These are phyloP conservation scores for Solanum habrochaites DNA, from an alignment of 257 asterid genomes.

Conservation along the genomic window DNA sequence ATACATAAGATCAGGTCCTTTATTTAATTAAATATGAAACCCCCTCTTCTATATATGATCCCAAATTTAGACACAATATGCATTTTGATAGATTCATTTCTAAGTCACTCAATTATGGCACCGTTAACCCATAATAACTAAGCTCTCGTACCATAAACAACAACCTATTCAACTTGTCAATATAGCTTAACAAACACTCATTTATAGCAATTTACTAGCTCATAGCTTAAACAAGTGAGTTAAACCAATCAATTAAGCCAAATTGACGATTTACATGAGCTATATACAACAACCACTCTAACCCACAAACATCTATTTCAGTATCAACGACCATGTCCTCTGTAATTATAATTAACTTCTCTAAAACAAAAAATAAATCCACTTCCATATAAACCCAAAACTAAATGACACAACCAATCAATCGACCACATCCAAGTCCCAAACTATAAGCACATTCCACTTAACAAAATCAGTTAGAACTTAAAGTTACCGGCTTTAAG, in stretches of 20 bases:
- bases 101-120: not conserved
- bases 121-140: not conserved
- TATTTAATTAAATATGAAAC: not conserved
- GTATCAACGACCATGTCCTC: not conserved
- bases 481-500: slow-evolving; percentile 36
- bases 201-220: not conserved
- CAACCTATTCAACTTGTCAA: not conserved
- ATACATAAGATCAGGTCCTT: not conserved
- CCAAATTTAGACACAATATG: not conserved
- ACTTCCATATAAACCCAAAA: not conserved
- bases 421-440: not conserved
- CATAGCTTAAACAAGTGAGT: not conserved
- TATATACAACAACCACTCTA: not conserved
- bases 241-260: not conserved
- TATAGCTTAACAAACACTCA: not conserved
- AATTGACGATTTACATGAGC: not conserved
- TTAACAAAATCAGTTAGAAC: not conserved
- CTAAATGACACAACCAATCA: not conserved
- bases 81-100: not conserved
- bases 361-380: not conserved
- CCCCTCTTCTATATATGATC: not conserved
- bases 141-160: not conserved
- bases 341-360: not conserved
- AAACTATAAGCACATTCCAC: not conserved
- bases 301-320: not conserved